Percentiles rank a stretch among this genome's conserved stretches.
phyloP scores from a whole-genome alignment of 2,329 filamentous ascomycete species.

The Ophiosphaerella narmari region DNA sequence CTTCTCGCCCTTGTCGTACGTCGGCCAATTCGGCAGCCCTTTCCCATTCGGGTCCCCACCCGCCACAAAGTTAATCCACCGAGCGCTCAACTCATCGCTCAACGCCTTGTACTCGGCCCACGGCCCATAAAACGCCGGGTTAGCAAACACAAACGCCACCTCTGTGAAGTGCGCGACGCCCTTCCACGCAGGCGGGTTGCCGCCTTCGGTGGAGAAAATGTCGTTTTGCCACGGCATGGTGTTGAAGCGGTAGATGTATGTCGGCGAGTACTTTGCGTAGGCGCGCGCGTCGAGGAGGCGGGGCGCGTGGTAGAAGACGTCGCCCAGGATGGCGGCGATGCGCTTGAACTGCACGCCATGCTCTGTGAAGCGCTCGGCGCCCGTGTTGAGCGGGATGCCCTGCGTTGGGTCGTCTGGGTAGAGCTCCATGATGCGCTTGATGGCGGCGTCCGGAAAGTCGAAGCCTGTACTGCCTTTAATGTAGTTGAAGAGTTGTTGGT shows the following conservation, averaged over 20 bases:
- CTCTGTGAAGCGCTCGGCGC: slow-evolving; percentile 35
- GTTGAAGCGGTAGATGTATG: slow-evolving; percentile 68
- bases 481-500: slow-evolving; percentile 51
- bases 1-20: slow-evolving; percentile 42
- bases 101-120: slow-evolving; percentile 48
- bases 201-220: slow-evolving; percentile 46
- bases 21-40: slow-evolving; percentile 47
- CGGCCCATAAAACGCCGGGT: slow-evolving; percentile 45
- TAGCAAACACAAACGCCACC: slow-evolving; percentile 54
- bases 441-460: slow-evolving; percentile 34
- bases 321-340: slow-evolving; percentile 57
- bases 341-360: slow-evolving; percentile 58
- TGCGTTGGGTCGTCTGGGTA: slow-evolving; percentile 42
- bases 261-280: slow-evolving; percentile 54
- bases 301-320: slow-evolving; percentile 62
- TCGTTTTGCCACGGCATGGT: slow-evolving; percentile 38
- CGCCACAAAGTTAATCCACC: slow-evolving; percentile 54
- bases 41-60: slow-evolving; percentile 44
- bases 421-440: slow-evolving; percentile 38
- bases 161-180: slow-evolving; percentile 62
- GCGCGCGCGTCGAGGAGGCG: slow-evolving; percentile 50
- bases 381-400: slow-evolving; percentile 42
- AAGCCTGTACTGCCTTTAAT: slow-evolving; percentile 42
- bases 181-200: slow-evolving; percentile 47
- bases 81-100: slow-evolving; percentile 51